phyloP scores from a whole-genome alignment of 768 basidiomycete genomes.

The Leucocoprinus birnbaumii region DNA sequence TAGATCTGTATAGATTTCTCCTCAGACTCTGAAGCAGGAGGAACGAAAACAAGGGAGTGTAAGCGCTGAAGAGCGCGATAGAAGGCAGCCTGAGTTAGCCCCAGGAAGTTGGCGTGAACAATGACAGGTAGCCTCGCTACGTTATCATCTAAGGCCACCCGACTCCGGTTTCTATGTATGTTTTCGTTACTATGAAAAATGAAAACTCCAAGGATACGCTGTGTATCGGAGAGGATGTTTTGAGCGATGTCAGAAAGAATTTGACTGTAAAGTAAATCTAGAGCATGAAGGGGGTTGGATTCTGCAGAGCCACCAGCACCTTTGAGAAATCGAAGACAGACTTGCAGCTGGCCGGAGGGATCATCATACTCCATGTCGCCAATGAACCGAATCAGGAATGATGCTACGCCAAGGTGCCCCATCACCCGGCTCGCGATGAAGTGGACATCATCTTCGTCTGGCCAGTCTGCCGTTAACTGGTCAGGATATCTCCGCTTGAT shows the following conservation, averaged over 20 bases:
- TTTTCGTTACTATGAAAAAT: background rate
- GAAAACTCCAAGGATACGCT: background rate
- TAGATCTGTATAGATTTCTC: background rate
- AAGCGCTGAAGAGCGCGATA: background rate
- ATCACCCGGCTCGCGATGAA: background rate
- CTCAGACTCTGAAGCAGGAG: background rate
- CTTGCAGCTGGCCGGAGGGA: background rate
- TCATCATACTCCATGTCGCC: background rate
- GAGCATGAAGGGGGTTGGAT: background rate
- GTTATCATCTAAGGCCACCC: too few relatives aligned
- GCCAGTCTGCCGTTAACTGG: background rate
- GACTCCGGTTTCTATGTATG: too few relatives aligned
- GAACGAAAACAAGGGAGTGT: background rate
- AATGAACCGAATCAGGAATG: background rate
- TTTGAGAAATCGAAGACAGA: background rate
- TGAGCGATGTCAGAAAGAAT: background rate
- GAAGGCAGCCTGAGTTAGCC: background rate
- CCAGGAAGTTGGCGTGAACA: background rate
- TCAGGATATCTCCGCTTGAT: background rate
- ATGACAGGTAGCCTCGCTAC: background rate
- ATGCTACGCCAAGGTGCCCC: background rate
- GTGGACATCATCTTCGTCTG: background rate
- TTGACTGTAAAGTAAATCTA: background rate
- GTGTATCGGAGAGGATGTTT: background rate
- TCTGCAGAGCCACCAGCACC: background rate